Conservation (phyloP, 345 rosid species). For the Syzygium aromaticum region DNA sequence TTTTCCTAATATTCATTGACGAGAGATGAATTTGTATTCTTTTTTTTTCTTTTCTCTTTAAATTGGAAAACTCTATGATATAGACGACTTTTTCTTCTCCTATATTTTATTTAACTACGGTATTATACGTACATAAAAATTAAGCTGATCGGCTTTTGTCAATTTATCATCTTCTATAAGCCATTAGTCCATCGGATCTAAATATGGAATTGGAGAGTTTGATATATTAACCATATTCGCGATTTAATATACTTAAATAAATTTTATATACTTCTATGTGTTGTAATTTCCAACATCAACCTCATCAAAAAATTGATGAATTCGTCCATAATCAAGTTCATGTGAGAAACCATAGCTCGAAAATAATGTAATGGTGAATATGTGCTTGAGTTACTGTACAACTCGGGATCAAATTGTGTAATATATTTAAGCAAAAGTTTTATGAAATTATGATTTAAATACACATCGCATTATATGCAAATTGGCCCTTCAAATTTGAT, state of each 20-base stretch:
- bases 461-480: neutral
- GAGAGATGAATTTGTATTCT: neutral
- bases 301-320: neutral
- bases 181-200: neutral
- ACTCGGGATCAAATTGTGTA: neutral
- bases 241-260: neutral
- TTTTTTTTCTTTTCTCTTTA: neutral
- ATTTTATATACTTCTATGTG: neutral
- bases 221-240: neutral
- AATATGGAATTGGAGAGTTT: neutral
- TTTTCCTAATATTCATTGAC: neutral
- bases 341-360: neutral
- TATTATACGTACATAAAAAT: neutral
- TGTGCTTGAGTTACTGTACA: neutral
- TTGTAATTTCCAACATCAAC: neutral
- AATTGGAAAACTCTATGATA: neutral
- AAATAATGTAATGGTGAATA: neutral
- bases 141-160: neutral
- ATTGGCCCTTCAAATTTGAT: neutral
- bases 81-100: neutral
- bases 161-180: neutral
- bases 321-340: neutral
- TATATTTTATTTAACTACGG: neutral
- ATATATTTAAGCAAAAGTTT: neutral
- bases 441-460: neutral